A percentile compares a stretch with the other conserved stretches of the same genome.
phyloP scores from a whole-genome alignment of 2,329 filamentous ascomycete species.

The Ceratocystis papillata region DNA sequence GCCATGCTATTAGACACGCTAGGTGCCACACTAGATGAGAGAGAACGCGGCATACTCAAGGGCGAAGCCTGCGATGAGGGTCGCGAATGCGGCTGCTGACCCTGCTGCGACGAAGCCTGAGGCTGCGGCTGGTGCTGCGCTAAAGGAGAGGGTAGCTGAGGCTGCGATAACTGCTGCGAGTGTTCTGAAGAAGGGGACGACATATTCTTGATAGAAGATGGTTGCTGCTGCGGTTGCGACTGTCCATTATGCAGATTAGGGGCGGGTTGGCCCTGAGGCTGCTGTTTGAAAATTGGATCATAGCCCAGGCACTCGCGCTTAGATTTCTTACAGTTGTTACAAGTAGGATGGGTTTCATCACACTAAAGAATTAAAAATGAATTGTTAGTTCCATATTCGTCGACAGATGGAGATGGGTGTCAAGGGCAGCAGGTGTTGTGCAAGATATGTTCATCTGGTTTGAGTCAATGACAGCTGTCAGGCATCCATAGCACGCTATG shows the following conservation, averaged over 20 bases:
- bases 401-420: conserved; percentile 4
- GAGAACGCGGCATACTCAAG: conserved; percentile 4
- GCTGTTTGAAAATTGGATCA: conserved; percentile 74
- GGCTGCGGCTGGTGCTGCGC: conserved; percentile 5
- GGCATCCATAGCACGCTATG: background rate
- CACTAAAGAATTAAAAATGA: conserved; percentile 48
- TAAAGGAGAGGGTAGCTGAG: conserved; percentile 9
- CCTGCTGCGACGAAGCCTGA: conserved; percentile 10
- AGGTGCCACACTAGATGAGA: background rate
- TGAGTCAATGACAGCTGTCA: conserved; percentile 18
- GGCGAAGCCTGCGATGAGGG: conserved; percentile 20
- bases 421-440: conserved; percentile 16
- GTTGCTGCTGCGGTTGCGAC: conserved; percentile 2
- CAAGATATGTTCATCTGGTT: conserved; percentile 8
- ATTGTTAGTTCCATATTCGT: conserved; percentile 25
- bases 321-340: conserved; percentile 80
- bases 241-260: conserved; percentile 20
- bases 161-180: conserved; percentile 10
- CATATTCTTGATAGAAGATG: background rate
- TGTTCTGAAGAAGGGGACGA: conserved; percentile 19
- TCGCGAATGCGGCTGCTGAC: conserved; percentile 8
- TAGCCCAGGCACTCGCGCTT: conserved; percentile 80
- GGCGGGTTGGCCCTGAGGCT: conserved; percentile 36
- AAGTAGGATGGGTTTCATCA: conserved; percentile 88
- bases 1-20: conserved; percentile 5